Base-by-base conservation (phyloP, 176 grass and related monocot genomes). In the Oryza glaberrima region DNA sequence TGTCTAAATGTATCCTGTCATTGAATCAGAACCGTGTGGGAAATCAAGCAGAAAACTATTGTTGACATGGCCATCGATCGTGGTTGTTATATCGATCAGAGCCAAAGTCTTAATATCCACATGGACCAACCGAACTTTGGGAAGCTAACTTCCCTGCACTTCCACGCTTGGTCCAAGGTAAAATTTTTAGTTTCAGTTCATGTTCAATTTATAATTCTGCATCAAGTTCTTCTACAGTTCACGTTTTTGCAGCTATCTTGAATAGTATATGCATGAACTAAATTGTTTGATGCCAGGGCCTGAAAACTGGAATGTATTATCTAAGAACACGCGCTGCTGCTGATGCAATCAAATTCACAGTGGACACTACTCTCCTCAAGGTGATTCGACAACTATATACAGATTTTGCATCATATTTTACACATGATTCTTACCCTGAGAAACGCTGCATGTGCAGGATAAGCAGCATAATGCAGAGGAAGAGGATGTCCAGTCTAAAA, bases 281-380 rank as follows among this genome's bases (percentile, higher is more conserved):
- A 47, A 4, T 2, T 1, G 9, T 44, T 70, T 23, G 45, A 79
- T 90, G 67, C 17, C 4, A 95, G 93, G 93, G 93, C 70, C 79
- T 95, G 51, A 95, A 95, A 88, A 95, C 93, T 72, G 93, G 93
- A 67, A 95, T 92, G 93, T 95, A 95, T 85, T 95, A 95, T 83
- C 72, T 92, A 54, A 84, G 93, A 69, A 92, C 93, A 30, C 88
- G 90, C 49, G 90, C 93, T 75, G 93, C 93, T 81, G 90, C 88
- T 0, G 93, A 95, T 88, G 93, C 93, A 11, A 95, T 95, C 28
- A 95, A 95, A 67, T 95, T 95, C 45, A 95, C 93, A 68, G 90
- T 95, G 3, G 93, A 95, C 45, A 92, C 90, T 67, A 77, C 85
- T 61, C 47, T 92, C 35, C 88, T 92, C n/a, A 82, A 92, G 82